Evolutionary conservation across 1,284 basidiomycete species (phyloP).

Genomic region (Irpex rosettiformis): DNA sequence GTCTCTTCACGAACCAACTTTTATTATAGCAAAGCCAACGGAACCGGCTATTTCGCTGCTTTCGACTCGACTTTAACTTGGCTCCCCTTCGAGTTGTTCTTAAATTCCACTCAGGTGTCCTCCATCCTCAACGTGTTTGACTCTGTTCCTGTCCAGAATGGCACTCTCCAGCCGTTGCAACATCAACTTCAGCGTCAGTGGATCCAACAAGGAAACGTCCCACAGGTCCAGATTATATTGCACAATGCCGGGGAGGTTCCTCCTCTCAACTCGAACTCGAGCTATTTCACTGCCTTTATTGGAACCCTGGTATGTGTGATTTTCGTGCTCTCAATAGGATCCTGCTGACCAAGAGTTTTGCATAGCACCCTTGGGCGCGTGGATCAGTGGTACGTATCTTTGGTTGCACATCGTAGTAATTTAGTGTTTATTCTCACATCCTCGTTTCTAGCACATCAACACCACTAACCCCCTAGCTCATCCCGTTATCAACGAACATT

Average conservation of each 20-base stretch:
- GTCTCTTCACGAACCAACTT: not conserved
- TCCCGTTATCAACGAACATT: constrained; percentile 6
- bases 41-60: constrained; percentile 7
- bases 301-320: constrained; percentile 3
- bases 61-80: constrained; percentile 8
- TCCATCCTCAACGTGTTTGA: not conserved
- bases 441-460: constrained; percentile 8
- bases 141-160: not conserved
- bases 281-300: constrained; percentile 8
- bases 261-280: not conserved
- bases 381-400: constrained; percentile 10
- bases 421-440: not conserved
- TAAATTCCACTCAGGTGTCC: not conserved
- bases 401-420: not conserved
- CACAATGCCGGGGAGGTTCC: constrained; percentile 4
- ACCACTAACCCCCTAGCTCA: constrained; percentile 6
- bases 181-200: constrained; percentile 7
- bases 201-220: constrained; percentile 4
- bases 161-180: constrained; percentile 4
- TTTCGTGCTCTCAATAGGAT: not conserved
- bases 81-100: constrained; percentile 6
- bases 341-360: not conserved
- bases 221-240: constrained; percentile 9
- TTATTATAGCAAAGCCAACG: not conserved
- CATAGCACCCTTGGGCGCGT: constrained; percentile 11